phyloP scores from a whole-genome alignment of 768 basidiomycete genomes.

The Xerocomellus intermedius region DNA sequence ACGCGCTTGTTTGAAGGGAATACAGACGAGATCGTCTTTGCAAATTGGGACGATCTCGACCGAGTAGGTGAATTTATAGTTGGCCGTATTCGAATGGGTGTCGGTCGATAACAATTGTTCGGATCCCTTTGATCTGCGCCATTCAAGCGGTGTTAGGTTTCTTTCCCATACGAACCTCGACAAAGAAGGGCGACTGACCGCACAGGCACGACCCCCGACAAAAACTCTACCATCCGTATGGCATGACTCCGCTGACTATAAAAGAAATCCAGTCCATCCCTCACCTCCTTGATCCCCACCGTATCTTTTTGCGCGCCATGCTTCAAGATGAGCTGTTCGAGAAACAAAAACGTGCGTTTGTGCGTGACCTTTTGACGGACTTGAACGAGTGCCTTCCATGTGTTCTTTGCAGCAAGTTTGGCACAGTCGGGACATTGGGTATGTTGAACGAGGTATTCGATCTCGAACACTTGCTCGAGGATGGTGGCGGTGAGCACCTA shows the following conservation, averaged over 20 bases:
- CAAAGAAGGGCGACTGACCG: constrained; percentile 51
- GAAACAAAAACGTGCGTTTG: constrained; percentile 95
- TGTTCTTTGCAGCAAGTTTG: constrained; percentile 95
- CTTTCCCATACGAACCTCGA: not conserved
- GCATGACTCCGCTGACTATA: constrained; percentile 90
- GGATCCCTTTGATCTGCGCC: constrained; percentile 77
- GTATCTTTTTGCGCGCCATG: constrained; percentile 97
- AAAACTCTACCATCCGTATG: constrained; percentile 95
- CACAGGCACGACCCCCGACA: constrained; percentile 82
- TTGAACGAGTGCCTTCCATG: constrained; percentile 97
- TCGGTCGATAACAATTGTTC: constrained; percentile 94
- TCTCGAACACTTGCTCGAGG: constrained; percentile 95
- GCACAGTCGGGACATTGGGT: constrained; percentile 96
- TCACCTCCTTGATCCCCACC: constrained; percentile 86
- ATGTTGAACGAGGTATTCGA: constrained; percentile 92
- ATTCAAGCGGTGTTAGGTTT: not conserved
- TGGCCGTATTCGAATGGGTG: constrained; percentile 88
- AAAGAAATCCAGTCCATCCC: constrained; percentile 96
- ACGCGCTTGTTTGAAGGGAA: constrained; percentile 81
- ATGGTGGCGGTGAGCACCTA: constrained; percentile 93
- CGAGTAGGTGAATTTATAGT: constrained; percentile 97
- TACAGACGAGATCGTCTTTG: constrained; percentile 94
- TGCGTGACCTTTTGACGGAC: constrained; percentile 99
- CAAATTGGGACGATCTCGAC: constrained; percentile 97
- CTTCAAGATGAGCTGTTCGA: constrained; percentile 96